Conservation (phyloP, 371 early-diverging fungal species). For the Capillidium rhysosporum region DNA sequence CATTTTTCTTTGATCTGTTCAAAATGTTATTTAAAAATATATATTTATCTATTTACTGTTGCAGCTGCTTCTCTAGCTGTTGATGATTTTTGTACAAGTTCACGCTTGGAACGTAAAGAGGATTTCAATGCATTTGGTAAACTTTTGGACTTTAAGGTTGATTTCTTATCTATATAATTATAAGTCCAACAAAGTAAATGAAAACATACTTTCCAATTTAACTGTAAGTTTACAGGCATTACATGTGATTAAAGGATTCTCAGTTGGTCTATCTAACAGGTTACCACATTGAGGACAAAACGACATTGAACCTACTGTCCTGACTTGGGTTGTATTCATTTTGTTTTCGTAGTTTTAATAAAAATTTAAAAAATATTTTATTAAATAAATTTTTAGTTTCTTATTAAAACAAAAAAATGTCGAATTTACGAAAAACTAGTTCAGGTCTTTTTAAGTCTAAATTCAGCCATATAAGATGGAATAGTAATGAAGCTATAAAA, state of each 20-base stretch:
- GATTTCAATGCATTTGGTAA: constrained; percentile 62
- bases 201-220: constrained; percentile 29
- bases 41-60: constrained; percentile 25
- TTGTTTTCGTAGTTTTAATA: background rate
- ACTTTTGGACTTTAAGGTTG: constrained; percentile 58
- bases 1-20: constrained; percentile 85
- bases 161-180: constrained; percentile 41
- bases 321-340: background rate
- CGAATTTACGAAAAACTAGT: no score
- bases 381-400: background rate
- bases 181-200: background rate
- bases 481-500: no score
- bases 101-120: constrained; percentile 43
- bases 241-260: constrained; percentile 54
- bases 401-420: background rate
- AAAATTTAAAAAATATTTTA: background rate
- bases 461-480: no score
- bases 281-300: constrained; percentile 80
- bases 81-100: constrained; percentile 34
- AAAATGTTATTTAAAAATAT: background rate
- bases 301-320: constrained; percentile 31
- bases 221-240: constrained; percentile 50
- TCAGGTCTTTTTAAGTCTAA: no score
- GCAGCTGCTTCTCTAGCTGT: constrained; percentile 41
- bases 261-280: constrained; percentile 63